Evolutionary conservation across 495 filamentous ascomycete genomes (phyloP).

Genomic region (Evansstolkia leycettana): DNA sequence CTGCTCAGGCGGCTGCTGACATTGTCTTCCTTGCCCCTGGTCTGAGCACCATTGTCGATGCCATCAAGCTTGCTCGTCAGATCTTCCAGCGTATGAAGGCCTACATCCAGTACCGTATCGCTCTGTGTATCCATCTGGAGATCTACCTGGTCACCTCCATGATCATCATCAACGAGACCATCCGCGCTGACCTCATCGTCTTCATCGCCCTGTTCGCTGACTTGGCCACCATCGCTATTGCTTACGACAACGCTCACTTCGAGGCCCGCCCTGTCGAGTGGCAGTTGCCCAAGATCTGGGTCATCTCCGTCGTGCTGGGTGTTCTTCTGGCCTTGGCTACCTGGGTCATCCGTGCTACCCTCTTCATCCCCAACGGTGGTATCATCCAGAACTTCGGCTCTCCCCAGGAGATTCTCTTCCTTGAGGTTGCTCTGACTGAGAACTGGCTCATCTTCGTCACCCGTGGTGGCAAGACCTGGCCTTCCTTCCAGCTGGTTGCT

Average conservation of each 20-base stretch:
- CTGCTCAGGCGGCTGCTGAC: constrained; percentile 65
- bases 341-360: constrained; percentile 56
- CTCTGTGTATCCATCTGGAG: constrained; percentile 63
- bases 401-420: constrained; percentile 61
- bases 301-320: constrained; percentile 58
- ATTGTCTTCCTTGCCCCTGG: constrained; percentile 71
- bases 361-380: constrained; percentile 57
- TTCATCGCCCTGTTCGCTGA: constrained; percentile 70
- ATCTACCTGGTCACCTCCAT: constrained; percentile 69
- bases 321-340: constrained; percentile 52
- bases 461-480: constrained; percentile 57
- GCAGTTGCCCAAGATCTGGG: constrained; percentile 70
- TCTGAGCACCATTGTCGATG: constrained; percentile 64
- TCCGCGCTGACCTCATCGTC: constrained; percentile 55
- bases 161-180: constrained; percentile 65
- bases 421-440: constrained; percentile 62
- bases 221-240: constrained; percentile 64
- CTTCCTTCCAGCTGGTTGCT: constrained; percentile 59
- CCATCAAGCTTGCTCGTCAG: constrained; percentile 67
- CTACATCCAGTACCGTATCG: constrained; percentile 72
- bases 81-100: constrained; percentile 80
- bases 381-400: constrained; percentile 62
- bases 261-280: constrained; percentile 62
- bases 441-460: constrained; percentile 77
- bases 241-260: constrained; percentile 68